Conservation (phyloP, 805 yeast genomes). For the Zygosaccharomyces gambellarensis region DNA sequence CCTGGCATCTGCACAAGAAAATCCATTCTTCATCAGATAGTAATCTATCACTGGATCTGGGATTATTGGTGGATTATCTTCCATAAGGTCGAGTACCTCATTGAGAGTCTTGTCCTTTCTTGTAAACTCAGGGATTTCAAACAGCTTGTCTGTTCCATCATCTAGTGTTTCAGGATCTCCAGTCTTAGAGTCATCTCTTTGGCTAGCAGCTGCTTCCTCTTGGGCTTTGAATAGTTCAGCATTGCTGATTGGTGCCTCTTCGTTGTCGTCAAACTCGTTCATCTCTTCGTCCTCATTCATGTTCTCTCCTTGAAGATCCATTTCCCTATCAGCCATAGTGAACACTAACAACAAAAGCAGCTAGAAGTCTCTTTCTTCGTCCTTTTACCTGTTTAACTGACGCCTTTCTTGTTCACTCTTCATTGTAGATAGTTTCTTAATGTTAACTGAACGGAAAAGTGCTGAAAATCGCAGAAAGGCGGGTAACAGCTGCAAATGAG, state of each 20-base stretch:
- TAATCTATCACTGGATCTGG: slow-evolving; percentile 97
- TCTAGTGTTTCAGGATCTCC: slow-evolving; percentile 26
- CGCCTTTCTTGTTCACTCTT: not conserved
- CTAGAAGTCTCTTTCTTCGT: not conserved
- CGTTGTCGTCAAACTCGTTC: slow-evolving; percentile 36
- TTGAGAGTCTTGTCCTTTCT: slow-evolving; percentile 76
- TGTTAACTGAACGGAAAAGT: not conserved
- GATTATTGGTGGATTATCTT: slow-evolving; percentile 89
- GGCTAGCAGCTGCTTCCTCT: slow-evolving; percentile 15
- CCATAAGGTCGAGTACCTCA: slow-evolving; percentile 84
- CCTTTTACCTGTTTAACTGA: not conserved
- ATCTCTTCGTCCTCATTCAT: slow-evolving; percentile 29
- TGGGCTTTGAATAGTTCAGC: slow-evolving; percentile 16
- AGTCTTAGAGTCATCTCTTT: slow-evolving; percentile 14
- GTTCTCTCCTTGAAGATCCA: slow-evolving; percentile 9
- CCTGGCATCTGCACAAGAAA: slow-evolving; percentile 70
- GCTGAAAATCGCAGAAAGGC: not conserved
- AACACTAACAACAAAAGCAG: not conserved
- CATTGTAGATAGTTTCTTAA: not conserved
- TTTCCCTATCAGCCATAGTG: slow-evolving; percentile 9
- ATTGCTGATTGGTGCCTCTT: slow-evolving; percentile 30
- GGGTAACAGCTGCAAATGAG: not conserved
- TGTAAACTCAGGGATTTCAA: slow-evolving; percentile 61
- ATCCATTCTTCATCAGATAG: slow-evolving; percentile 79
- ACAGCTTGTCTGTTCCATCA: slow-evolving; percentile 32